Percentiles rank a stretch among this genome's conserved stretches.
Evolutionary conservation across 1,284 basidiomycete species (phyloP).

Genomic region (Ustilago nuda): DNA sequence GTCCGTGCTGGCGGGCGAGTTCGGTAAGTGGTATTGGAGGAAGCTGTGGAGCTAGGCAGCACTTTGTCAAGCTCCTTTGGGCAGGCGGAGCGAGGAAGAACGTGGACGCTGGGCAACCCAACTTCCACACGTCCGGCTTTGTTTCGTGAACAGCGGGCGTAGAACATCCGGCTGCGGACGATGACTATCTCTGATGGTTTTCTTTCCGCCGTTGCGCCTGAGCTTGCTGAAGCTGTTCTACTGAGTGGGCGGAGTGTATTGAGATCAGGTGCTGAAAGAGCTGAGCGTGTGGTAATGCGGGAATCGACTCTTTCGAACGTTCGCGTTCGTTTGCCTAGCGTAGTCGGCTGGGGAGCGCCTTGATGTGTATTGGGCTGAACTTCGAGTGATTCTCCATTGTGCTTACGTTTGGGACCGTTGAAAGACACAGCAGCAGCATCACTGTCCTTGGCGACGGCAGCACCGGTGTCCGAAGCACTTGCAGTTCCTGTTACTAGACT

Average conservation of each 20-base stretch:
- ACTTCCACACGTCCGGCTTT: constrained; percentile 72
- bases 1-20: not conserved
- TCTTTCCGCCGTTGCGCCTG: constrained; percentile 5
- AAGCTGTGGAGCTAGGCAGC: constrained; percentile 17
- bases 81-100: constrained; percentile 29
- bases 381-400: constrained; percentile 6
- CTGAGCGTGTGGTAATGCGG: constrained; percentile 14
- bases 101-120: constrained; percentile 76
- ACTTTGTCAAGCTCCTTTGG: constrained; percentile 40
- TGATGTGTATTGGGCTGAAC: constrained; percentile 3
- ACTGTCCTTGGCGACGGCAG: not conserved
- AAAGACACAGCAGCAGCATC: not conserved
- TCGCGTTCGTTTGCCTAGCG: constrained; percentile 13
- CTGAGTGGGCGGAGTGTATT: not conserved
- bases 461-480: not conserved
- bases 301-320: constrained; percentile 25
- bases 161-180: constrained; percentile 76
- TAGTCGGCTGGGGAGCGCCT: not conserved
- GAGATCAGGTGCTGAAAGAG: constrained; percentile 16
- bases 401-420: constrained; percentile 20
- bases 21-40: not conserved
- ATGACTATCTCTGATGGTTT: constrained; percentile 74
- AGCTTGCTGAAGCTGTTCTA: not conserved
- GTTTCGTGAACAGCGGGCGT: constrained; percentile 75
- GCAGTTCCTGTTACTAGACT: not conserved